Evolutionary conservation across 176 grass and related monocot species (phyloP).

Genomic region (barley (Hordeum vulgare)): MorexV3_pseudomolecules_assembly NC_058522.1:585023893-585024392

Average conservation of each 20-base stretch:
- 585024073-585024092: constrained; percentile 60
- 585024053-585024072: constrained; percentile 60
- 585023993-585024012: too few species aligned
- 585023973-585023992: too few species aligned
- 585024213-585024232: background rate
- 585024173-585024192: background rate
- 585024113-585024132: constrained; percentile 19
- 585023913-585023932: too few species aligned
- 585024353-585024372: too few species aligned
- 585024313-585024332: too few species aligned
- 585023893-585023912: too few species aligned
- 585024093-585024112: constrained; percentile 46
- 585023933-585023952: too few species aligned
- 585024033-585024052: constrained; percentile 51
- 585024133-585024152: background rate
- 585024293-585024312: too few species aligned
- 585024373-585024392: too few species aligned
- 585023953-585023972: too few species aligned
- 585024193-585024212: background rate
- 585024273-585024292: background rate
- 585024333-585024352: too few species aligned
- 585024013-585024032: too few species aligned
- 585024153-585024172: background rate
- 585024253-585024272: background rate
- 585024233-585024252: background rate